Conservation (phyloP, 805 yeast genomes). For the Candida xyloterini region DNA sequence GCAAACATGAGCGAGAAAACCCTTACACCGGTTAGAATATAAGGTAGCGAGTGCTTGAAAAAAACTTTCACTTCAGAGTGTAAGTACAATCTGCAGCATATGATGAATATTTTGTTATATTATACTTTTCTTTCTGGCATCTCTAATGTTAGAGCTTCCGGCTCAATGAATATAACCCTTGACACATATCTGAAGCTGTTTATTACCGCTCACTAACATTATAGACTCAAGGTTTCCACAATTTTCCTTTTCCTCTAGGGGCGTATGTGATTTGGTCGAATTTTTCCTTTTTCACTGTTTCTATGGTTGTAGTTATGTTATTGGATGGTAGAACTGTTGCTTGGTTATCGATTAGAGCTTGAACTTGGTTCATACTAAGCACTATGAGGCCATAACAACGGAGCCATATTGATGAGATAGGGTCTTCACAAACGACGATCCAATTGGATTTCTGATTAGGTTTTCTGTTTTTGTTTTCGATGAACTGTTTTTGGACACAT, state of each 20-base stretch:
- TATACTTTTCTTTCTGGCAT: slow-evolving; percentile 76
- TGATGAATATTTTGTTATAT: slow-evolving; percentile 27
- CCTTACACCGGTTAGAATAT: slow-evolving; percentile 7
- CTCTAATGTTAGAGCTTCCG: slow-evolving; percentile 83
- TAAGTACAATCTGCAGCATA: slow-evolving; percentile 21
- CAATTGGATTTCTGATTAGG: slow-evolving; percentile 36
- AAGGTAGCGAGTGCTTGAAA: background rate
- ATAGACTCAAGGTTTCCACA: slow-evolving; percentile 48
- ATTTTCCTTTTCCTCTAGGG: slow-evolving; percentile 56
- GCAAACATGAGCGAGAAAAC: slow-evolving; percentile 21
- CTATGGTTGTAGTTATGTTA: slow-evolving; percentile 16
- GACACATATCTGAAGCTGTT: slow-evolving; percentile 58
- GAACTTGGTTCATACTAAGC: slow-evolving; percentile 50
- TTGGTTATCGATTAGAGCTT: slow-evolving; percentile 34
- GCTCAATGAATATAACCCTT: slow-evolving; percentile 78
- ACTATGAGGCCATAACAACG: slow-evolving; percentile 51
- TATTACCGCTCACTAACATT: slow-evolving; percentile 2
- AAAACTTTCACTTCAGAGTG: slow-evolving; percentile 2
- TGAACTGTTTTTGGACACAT: slow-evolving; percentile 50
- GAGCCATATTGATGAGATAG: slow-evolving; percentile 51
- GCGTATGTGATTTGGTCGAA: slow-evolving; percentile 52
- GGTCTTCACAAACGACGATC: slow-evolving; percentile 63
- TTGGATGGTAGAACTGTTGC: background rate
- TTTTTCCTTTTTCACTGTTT: slow-evolving; percentile 36
- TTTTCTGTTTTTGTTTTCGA: slow-evolving; percentile 33